Percentiles rank a stretch among this genome's conserved stretches.
These are phyloP conservation scores for Prunus yedoensis DNA, from an alignment of 331 rosid genomes.

Conservation along the genomic window DNA sequence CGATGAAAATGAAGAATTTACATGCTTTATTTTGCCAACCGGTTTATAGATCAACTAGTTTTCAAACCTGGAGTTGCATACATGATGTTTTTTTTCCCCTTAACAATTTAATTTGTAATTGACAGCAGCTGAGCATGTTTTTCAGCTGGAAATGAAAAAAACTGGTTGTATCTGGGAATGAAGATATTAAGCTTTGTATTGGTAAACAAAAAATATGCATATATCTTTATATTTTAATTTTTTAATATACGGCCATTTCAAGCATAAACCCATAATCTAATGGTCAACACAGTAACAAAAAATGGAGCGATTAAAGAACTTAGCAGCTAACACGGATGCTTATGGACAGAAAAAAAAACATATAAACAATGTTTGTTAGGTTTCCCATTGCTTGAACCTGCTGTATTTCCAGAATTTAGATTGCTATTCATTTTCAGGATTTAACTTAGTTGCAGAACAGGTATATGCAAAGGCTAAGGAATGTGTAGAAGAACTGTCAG, in stretches of 20 bases:
- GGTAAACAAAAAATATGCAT: background rate
- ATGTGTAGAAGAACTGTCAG: slow-evolving; percentile 58
- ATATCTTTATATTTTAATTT: background rate
- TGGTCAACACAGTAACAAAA: too few relatives aligned
- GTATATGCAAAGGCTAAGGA: slow-evolving; percentile 94
- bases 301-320: background rate
- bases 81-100: too few relatives aligned
- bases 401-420: slow-evolving; percentile 14
- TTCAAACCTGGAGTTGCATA: too few relatives aligned
- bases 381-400: background rate
- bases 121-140: background rate
- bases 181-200: background rate
- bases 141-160: background rate
- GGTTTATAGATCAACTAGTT: too few relatives aligned
- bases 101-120: background rate
- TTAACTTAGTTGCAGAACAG: slow-evolving; percentile 37
- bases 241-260: too few relatives aligned
- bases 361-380: background rate
- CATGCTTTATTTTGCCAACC: too few relatives aligned
- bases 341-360: background rate
- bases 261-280: too few relatives aligned
- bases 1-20: too few relatives aligned
- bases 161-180: background rate
- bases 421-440: slow-evolving; percentile 17
- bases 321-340: background rate